These are phyloP conservation scores for Sporothrix schenckii DNA, from an alignment of 2,329 filamentous ascomycete species.

Conservation along the genomic window DNA sequence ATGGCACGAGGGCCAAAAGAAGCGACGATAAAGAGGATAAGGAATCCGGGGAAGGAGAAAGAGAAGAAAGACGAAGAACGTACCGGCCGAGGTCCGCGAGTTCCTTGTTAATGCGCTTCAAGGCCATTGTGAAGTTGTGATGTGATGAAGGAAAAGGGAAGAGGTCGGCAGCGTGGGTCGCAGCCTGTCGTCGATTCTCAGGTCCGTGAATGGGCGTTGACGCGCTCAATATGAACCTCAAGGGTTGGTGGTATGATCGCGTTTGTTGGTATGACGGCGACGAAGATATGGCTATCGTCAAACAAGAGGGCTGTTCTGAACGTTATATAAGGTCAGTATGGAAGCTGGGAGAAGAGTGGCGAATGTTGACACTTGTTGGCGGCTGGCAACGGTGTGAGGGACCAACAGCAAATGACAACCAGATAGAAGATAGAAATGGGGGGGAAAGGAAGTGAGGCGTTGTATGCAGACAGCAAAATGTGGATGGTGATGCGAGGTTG, in stretches of 20 bases:
- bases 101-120: conserved; percentile 95
- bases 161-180: conserved; percentile 12
- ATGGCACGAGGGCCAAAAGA: neutral
- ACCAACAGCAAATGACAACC: too few relatives aligned
- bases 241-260: conserved; percentile 16
- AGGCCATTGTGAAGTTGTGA: conserved; percentile 65
- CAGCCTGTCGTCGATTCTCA: conserved; percentile 22
- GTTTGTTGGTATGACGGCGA: neutral
- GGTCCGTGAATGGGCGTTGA: conserved; percentile 3
- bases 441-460: neutral
- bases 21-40: neutral
- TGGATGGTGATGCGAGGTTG: conserved; percentile 16
- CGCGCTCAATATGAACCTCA: conserved; percentile 1
- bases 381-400: neutral
- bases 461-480: neutral
- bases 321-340: conserved; percentile 32
- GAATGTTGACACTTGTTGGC: conserved; percentile 26
- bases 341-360: conserved; percentile 32
- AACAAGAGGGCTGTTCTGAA: neutral
- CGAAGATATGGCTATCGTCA: conserved; percentile 8
- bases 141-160: conserved; percentile 32
- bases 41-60: neutral
- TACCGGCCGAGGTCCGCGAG: conserved; percentile 88
- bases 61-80: conserved; percentile 21
- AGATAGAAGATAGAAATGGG: neutral